These are phyloP conservation scores for Biscogniauxia marginata DNA, from an alignment of 2,329 filamentous ascomycete species.

Conservation along the genomic window DNA sequence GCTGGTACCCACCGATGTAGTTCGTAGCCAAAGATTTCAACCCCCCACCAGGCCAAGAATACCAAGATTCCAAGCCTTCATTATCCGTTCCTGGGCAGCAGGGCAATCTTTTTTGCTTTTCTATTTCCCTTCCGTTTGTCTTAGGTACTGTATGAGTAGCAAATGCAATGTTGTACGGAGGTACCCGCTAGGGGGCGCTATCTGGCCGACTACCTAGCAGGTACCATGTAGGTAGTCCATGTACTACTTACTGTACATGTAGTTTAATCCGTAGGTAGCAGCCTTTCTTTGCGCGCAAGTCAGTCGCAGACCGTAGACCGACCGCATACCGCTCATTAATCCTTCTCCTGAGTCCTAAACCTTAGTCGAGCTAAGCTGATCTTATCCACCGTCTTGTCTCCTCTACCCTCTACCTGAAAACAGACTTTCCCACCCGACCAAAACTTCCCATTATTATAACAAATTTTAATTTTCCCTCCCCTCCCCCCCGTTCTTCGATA, in stretches of 20 bases:
- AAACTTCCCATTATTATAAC: background rate
- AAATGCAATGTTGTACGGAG: background rate
- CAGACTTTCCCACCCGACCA: background rate
- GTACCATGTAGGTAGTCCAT: too few relatives aligned
- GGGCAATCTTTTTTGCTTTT: background rate
- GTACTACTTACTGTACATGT: too few relatives aligned
- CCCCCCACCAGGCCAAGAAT: background rate
- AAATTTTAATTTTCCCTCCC: background rate
- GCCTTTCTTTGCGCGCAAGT: background rate
- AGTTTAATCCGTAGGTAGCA: too few relatives aligned
- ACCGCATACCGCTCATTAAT: background rate
- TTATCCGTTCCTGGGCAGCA: background rate
- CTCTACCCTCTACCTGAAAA: background rate
- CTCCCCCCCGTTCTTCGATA: too few relatives aligned
- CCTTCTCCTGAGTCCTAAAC: background rate
- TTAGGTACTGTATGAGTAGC: background rate
- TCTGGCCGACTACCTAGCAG: background rate
- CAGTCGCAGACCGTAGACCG: background rate
- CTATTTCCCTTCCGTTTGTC: background rate
- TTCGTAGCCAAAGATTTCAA: background rate
- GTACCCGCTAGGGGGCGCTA: background rate
- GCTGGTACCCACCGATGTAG: background rate
- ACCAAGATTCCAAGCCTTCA: background rate
- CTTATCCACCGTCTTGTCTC: background rate
- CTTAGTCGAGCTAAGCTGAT: background rate